Conservation (phyloP, 768 basidiomycete species). For the Lyophyllum semitale region DNA sequence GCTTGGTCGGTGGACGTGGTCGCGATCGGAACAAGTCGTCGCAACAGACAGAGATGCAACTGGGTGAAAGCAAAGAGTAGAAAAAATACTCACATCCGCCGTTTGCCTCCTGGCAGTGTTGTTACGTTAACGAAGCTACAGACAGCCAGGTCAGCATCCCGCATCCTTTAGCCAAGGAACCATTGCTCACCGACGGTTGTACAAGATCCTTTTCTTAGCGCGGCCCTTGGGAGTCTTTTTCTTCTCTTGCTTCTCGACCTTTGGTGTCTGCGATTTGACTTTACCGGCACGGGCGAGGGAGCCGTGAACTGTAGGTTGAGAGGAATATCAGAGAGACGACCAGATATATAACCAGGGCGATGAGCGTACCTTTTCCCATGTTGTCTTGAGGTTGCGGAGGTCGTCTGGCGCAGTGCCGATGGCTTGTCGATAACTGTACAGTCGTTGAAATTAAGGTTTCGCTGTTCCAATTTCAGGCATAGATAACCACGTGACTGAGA, state of each 20-base stretch:
- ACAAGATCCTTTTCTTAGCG: constrained; percentile 80
- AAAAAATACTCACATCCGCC: constrained; percentile 81
- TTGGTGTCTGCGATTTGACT: constrained; percentile 98
- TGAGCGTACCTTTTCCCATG: constrained; percentile 69
- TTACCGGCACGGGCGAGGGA: constrained; percentile 99
- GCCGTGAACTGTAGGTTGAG: constrained; percentile 81
- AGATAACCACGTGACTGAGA: not conserved
- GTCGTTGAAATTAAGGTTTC: constrained; percentile 12
- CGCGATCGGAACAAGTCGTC: not conserved
- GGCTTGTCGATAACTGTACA: constrained; percentile 19
- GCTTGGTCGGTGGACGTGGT: not conserved
- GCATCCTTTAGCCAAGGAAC: not conserved
- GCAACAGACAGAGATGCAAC: not conserved
- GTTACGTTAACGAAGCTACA: constrained; percentile 92
- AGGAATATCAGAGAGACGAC: constrained; percentile 25
- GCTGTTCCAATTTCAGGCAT: not conserved
- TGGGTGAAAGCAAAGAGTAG: constrained; percentile 3
- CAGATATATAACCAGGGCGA: not conserved
- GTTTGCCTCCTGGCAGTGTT: constrained; percentile 86
- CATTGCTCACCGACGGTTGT: constrained; percentile 82
- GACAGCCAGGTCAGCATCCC: constrained; percentile 1
- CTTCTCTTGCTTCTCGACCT: constrained; percentile 99
- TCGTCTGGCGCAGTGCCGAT: constrained; percentile 9
- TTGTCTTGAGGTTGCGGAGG: constrained; percentile 58
- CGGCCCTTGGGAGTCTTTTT: constrained; percentile 97